These are phyloP conservation scores for Colletotrichum sp. DNA, from an alignment of 2,329 filamentous ascomycete genomes.

Conservation along the genomic window DNA sequence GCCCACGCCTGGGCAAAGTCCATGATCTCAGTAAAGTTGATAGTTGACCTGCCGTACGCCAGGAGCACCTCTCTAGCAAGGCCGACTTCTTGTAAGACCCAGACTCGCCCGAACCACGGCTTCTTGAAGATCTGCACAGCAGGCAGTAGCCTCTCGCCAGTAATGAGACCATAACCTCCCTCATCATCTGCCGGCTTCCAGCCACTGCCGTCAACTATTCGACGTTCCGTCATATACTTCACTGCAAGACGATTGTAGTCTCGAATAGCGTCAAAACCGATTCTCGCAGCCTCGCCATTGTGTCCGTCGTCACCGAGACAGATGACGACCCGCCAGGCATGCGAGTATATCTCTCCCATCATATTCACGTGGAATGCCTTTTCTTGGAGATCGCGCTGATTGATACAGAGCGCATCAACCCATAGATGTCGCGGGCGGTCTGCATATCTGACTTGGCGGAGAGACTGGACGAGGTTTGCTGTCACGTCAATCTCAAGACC, in stretches of 20 bases:
- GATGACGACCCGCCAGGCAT: neutral
- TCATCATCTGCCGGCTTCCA: neutral
- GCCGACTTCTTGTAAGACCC: slow-evolving; percentile 2
- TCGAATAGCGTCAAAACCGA: neutral
- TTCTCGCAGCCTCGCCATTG: neutral
- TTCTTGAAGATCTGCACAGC: neutral
- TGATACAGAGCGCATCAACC: neutral
- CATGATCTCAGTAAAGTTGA: neutral
- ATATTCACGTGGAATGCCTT: neutral
- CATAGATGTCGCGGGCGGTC: neutral
- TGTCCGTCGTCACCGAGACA: neutral
- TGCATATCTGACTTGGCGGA: neutral
- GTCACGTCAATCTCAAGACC: neutral
- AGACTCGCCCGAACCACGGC: slow-evolving; percentile 1
- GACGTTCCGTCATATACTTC: neutral
- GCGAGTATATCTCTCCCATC: neutral
- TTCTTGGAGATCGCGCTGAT: neutral
- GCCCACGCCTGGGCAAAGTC: neutral
- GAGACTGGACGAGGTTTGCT: neutral
- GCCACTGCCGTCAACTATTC: neutral
- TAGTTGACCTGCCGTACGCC: neutral
- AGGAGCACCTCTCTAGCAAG: neutral
- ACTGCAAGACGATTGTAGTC: neutral
- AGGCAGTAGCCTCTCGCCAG: neutral
- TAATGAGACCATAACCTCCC: neutral